phyloP scores from a whole-genome alignment of 2,329 filamentous ascomycete species.

The Talaromyces sp. region DNA sequence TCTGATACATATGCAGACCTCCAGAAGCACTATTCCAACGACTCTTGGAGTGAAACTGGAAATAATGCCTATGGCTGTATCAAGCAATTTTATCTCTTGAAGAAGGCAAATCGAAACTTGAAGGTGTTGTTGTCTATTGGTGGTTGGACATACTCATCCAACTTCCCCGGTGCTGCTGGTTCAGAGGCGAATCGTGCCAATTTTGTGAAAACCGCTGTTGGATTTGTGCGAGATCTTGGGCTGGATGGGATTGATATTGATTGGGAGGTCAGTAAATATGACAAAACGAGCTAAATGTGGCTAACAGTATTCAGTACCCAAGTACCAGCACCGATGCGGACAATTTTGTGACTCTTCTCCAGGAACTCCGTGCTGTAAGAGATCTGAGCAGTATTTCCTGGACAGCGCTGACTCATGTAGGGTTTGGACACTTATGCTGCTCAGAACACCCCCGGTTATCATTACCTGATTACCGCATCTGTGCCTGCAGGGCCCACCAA shows the following conservation, averaged over 20 bases:
- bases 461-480: constrained; percentile 45
- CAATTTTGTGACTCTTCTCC: constrained; percentile 33
- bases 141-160: constrained; percentile 71
- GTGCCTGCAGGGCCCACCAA: constrained; percentile 39
- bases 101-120: constrained; percentile 68
- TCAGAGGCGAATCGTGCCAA: constrained; percentile 53
- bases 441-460: constrained; percentile 33
- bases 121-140: constrained; percentile 80
- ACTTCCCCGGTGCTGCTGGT: constrained; percentile 65
- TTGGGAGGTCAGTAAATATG: constrained; percentile 32
- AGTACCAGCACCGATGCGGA: constrained; percentile 27
- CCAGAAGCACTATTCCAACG: constrained; percentile 63
- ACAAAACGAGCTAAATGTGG: constrained; percentile 34
- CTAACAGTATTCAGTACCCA: constrained; percentile 28
- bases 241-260: constrained; percentile 51
- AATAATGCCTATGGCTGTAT: constrained; percentile 67
- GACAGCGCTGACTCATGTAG: constrained; percentile 31
- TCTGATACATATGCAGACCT: constrained; percentile 65
- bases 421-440: constrained; percentile 44
- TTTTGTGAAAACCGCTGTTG: constrained; percentile 66
- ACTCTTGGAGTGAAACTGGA: constrained; percentile 63
- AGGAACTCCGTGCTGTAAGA: constrained; percentile 25
- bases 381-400: background rate
- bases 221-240: constrained; percentile 70
- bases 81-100: constrained; percentile 47